phyloP scores from a whole-genome alignment of 2,329 filamentous ascomycete species.

The Trichocomaceae sp. region DNA sequence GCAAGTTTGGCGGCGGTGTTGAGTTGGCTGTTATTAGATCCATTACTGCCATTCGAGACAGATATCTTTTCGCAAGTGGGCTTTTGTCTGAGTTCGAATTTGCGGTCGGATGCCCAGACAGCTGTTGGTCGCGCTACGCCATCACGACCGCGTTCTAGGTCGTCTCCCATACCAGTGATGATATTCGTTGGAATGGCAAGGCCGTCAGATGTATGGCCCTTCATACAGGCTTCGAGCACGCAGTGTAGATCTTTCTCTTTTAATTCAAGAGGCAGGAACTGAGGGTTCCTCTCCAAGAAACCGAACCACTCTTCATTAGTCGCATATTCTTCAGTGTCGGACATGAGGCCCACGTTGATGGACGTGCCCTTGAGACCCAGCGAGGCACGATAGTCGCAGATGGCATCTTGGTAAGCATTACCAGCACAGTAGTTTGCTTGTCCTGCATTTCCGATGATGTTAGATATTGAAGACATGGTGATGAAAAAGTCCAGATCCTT shows the following conservation, averaged over 20 bases:
- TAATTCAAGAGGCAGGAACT: neutral
- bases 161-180: neutral
- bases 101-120: neutral
- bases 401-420: constrained; percentile 30
- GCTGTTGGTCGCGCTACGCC: neutral
- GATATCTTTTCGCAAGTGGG: neutral
- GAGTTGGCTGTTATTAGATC: neutral
- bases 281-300: neutral
- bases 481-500: constrained; percentile 34
- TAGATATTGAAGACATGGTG: constrained; percentile 34
- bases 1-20: neutral
- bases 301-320: neutral
- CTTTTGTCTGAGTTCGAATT: neutral
- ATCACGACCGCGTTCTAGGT: neutral
- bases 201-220: neutral
- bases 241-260: neutral
- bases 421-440: constrained; percentile 39
- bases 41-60: neutral
- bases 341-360: neutral
- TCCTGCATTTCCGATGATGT: constrained; percentile 40
- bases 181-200: neutral
- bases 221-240: neutral
- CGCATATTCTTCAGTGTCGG: neutral
- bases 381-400: constrained; percentile 22
- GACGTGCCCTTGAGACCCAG: neutral